Conservation (phyloP, 495 filamentous ascomycete species). For the Trichoderma parareesei region DNA sequence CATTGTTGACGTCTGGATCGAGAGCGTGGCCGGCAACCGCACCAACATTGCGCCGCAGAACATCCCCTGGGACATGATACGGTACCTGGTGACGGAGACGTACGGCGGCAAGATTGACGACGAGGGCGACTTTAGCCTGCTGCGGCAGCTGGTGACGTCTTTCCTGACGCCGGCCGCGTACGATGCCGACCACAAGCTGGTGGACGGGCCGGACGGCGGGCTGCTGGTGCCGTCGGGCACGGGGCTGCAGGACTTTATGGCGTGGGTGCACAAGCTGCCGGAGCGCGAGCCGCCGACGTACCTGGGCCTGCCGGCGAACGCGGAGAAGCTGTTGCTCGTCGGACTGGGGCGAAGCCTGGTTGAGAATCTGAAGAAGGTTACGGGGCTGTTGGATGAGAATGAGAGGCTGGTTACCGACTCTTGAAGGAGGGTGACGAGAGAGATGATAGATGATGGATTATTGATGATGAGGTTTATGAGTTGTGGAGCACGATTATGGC, state of each 20-base stretch:
- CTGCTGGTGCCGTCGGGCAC: conserved; percentile 73
- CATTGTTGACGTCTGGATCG: conserved; percentile 94
- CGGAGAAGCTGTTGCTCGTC: conserved; percentile 90
- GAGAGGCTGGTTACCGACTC: conserved; percentile 81
- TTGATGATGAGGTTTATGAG: background rate
- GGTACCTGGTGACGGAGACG: conserved; percentile 81
- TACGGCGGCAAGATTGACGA: conserved; percentile 98
- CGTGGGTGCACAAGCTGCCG: conserved; percentile 85
- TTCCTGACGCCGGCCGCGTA: conserved; percentile 82
- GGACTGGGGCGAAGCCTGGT: conserved; percentile 83
- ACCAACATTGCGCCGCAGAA: conserved; percentile 89
- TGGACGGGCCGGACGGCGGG: conserved; percentile 47
- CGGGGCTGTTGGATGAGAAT: conserved; percentile 81
- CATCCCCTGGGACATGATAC: conserved; percentile 96
- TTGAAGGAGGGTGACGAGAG: conserved; percentile 13
- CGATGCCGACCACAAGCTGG: conserved; percentile 83
- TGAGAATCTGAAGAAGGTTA: conserved; percentile 71
- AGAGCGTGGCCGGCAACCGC: conserved; percentile 67
- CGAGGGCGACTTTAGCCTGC: conserved; percentile 69
- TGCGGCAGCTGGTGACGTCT: conserved; percentile 61
- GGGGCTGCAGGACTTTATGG: conserved; percentile 74
- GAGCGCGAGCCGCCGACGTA: conserved; percentile 96
- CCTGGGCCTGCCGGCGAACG: conserved; percentile 90
- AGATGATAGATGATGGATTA: background rate
- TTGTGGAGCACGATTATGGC: background rate